Evolutionary conservation across 1,284 basidiomycete species (phyloP), one percentile per base, ranked within the genome.

Genomic region (Leccinum huronense): DNA sequence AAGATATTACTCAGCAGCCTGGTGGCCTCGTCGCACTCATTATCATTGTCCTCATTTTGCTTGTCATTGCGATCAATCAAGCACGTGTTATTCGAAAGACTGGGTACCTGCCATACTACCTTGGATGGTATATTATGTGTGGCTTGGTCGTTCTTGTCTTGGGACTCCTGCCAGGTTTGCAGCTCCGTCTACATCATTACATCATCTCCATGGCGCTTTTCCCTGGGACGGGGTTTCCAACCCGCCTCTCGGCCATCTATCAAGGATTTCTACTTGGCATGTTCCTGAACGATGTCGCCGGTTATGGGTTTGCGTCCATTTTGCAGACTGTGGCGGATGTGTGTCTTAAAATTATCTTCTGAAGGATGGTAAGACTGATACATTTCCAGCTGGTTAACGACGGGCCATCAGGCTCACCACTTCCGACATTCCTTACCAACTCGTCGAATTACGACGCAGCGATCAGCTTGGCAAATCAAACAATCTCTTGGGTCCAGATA

Each of bases 191-290:
- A 14, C 90, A 91, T 70, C 90, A 91, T 72, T 94, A 93, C 71
- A 85, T 94, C 66, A 79, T 91, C 57, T 86, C 88, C 0, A 88
- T 95, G 73, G 82, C 84, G 8, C 80, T 95, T 63, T 83, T 95
- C 42, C 91, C 92, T 27, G 87, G 86, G 3, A 92, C 90, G 11
- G 93, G 85, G 2, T 94, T 94, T 72, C 90, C 91, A 0, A 95
- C 93, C 19, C 82, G 92, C 40, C 78, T 90, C 30, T 92, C 88
- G 6, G 87, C 90, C 0, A 82, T 94, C 55, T 90, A 90, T 73
- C 90, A 93, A 76, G 91, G 89, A 1, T 88, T 95, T 70, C 76
- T 94, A 9, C 80, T 95, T 38, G 94, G 94, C 11, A 84, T 95
- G 78, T 95, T 94, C 76, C 74, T 91, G 60, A 90, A 91, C 69